These are phyloP conservation scores for Verticillium albo-atrum DNA, from an alignment of 2,329 filamentous ascomycete species.

Conservation along the genomic window DNA sequence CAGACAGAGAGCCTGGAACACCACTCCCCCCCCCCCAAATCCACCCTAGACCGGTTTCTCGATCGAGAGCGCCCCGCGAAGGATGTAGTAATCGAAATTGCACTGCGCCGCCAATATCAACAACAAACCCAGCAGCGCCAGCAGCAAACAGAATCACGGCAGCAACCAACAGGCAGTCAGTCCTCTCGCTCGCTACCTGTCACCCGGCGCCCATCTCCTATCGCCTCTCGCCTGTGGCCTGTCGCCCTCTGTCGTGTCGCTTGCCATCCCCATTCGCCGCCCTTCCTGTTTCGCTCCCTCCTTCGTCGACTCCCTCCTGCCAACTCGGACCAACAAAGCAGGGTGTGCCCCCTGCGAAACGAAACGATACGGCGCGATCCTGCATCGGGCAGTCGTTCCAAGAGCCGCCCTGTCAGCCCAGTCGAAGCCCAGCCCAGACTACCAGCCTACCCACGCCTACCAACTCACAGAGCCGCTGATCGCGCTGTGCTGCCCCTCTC, in stretches of 20 bases:
- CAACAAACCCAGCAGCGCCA: background rate
- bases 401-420: background rate
- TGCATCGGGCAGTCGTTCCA: background rate
- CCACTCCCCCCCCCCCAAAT: background rate
- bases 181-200: background rate
- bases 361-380: background rate
- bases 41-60: constrained; percentile 1
- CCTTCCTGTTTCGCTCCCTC: background rate
- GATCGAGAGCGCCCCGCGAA: background rate
- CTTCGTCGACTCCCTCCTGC: background rate
- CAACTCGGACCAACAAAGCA: background rate
- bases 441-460: background rate
- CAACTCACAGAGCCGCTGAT: background rate
- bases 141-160: background rate
- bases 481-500: background rate
- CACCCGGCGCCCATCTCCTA: background rate
- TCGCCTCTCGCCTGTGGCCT: background rate
- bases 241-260: background rate
- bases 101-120: background rate
- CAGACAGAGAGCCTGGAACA: background rate
- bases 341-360: background rate
- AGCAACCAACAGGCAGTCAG: background rate
- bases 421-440: background rate
- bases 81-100: constrained; percentile 3
- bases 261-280: background rate